These are phyloP conservation scores for Berberis thunbergii DNA, from an alignment of 164 flowering plant species.

Conservation along the genomic window DNA sequence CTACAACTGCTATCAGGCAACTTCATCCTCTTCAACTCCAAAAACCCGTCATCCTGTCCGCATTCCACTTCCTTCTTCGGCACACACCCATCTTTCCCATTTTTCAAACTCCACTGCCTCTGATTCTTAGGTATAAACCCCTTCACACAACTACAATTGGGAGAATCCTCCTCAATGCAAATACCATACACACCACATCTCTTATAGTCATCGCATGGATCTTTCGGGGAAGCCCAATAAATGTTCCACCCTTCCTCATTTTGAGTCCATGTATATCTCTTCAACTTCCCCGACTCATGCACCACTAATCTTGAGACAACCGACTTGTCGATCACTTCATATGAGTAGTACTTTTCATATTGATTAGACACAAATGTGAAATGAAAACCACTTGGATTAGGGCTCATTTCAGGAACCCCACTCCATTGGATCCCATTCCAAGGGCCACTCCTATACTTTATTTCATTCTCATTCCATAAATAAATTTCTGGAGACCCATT, in stretches of 20 bases:
- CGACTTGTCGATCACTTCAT: slow-evolving; percentile 1
- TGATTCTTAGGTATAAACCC: slow-evolving; percentile 6
- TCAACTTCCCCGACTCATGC: slow-evolving; percentile 6
- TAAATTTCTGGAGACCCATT: slow-evolving; percentile 18
- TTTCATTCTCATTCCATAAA: slow-evolving; percentile 9
- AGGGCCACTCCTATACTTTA: slow-evolving; percentile 23
- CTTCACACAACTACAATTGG: background rate
- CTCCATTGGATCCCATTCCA: slow-evolving; percentile 33
- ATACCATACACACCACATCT: slow-evolving; percentile 19
- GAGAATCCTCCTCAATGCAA: slow-evolving; percentile 4
- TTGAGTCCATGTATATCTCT: slow-evolving; percentile 7
- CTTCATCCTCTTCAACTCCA: slow-evolving; percentile 16
- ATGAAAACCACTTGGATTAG: background rate
- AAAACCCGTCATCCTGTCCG: slow-evolving; percentile 12
- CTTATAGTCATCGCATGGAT: slow-evolving; percentile 19
- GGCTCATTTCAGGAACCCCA: slow-evolving; percentile 13
- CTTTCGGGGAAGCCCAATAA: slow-evolving; percentile 5
- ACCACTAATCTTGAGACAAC: slow-evolving; percentile 3
- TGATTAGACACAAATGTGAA: slow-evolving; percentile 1
- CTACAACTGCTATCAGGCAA: too few relatives aligned
- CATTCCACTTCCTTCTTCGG: slow-evolving; percentile 21
- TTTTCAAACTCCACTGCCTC: slow-evolving; percentile 9
- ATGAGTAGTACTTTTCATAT: slow-evolving; percentile 5
- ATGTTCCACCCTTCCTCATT: slow-evolving; percentile 10
- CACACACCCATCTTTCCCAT: slow-evolving; percentile 38